Conservation (phyloP, 1,284 basidiomycete genomes). For the Stereum hirsutum region DNA sequence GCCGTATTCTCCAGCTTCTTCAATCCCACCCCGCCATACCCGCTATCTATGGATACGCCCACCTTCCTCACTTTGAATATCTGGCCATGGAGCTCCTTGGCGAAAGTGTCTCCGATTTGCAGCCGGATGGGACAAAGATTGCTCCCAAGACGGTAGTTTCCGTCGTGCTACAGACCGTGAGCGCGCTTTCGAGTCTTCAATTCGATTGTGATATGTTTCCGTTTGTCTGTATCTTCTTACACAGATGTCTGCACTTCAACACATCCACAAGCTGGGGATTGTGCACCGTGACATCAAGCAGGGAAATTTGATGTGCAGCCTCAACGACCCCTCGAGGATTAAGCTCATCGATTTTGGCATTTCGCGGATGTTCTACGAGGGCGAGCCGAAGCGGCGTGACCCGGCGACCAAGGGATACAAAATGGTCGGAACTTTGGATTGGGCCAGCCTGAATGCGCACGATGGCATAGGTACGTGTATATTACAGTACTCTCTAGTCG, state of each 20-base stretch:
- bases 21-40: slow-evolving; percentile 6
- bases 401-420: neutral
- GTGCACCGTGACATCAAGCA: slow-evolving; percentile 39
- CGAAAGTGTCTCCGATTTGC: neutral
- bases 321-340: neutral
- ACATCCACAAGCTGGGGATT: slow-evolving; percentile 24
- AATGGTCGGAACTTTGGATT: slow-evolving; percentile 4
- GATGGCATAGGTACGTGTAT: slow-evolving; percentile 42
- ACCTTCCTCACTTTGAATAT: slow-evolving; percentile 8
- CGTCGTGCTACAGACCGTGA: neutral
- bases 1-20: neutral
- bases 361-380: neutral
- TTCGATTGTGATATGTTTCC: neutral
- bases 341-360: slow-evolving; percentile 1
- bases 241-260: slow-evolving; percentile 5
- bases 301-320: slow-evolving; percentile 29
- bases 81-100: slow-evolving; percentile 5
- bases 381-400: neutral
- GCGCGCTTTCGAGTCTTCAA: neutral
- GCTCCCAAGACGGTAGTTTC: neutral
- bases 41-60: slow-evolving; percentile 5
- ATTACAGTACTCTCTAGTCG: slow-evolving; percentile 52
- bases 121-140: neutral
- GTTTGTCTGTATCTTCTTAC: too few relatives aligned
- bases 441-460: slow-evolving; percentile 39